Percentiles rank a stretch among this genome's conserved stretches.
phyloP scores from a whole-genome alignment of 2,329 filamentous ascomycete species.

The Pseudogymnoascus sp. region DNA sequence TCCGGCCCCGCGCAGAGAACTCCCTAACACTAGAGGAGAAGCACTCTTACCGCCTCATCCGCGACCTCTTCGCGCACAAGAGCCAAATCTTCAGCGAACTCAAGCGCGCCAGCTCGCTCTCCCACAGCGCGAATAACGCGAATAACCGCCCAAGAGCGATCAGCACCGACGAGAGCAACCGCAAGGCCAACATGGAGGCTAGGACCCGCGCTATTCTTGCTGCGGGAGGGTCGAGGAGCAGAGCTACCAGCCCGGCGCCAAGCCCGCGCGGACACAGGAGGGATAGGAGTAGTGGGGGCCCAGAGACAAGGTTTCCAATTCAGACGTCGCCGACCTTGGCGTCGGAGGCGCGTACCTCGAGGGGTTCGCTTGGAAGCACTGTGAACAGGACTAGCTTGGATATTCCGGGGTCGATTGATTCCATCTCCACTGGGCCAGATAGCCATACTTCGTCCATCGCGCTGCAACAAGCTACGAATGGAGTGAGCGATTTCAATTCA shows the following conservation, averaged over 20 bases:
- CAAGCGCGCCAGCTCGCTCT: conserved; percentile 75
- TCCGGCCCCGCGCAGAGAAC: conserved; percentile 80
- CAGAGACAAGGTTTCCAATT: conserved; percentile 79
- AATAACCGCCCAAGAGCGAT: conserved; percentile 72
- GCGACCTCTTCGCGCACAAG: conserved; percentile 89
- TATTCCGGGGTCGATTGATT: conserved; percentile 48
- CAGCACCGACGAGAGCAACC: conserved; percentile 91
- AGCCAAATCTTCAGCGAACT: conserved; percentile 92
- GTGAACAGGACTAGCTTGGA: conserved; percentile 62
- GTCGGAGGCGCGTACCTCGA: conserved; percentile 34
- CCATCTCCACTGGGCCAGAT: not conserved
- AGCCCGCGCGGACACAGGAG: conserved; percentile 60
- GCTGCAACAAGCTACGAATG: conserved; percentile 22
- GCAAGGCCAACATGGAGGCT: conserved; percentile 89
- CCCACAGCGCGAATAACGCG: conserved; percentile 50
- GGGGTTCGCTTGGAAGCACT: conserved; percentile 26
- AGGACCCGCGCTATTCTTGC: conserved; percentile 72
- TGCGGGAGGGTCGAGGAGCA: conserved; percentile 52
- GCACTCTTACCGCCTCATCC: conserved; percentile 81
- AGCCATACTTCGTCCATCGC: not conserved
- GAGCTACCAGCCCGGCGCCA: conserved; percentile 67
- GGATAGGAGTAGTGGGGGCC: conserved; percentile 68
- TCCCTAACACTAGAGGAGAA: conserved; percentile 93
- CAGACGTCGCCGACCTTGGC: conserved; percentile 54
- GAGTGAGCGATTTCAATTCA: not conserved